Evolutionary conservation across 352 stramenopile genomes (phyloP).

Genomic region (Globisporangium irregulare): DNA sequence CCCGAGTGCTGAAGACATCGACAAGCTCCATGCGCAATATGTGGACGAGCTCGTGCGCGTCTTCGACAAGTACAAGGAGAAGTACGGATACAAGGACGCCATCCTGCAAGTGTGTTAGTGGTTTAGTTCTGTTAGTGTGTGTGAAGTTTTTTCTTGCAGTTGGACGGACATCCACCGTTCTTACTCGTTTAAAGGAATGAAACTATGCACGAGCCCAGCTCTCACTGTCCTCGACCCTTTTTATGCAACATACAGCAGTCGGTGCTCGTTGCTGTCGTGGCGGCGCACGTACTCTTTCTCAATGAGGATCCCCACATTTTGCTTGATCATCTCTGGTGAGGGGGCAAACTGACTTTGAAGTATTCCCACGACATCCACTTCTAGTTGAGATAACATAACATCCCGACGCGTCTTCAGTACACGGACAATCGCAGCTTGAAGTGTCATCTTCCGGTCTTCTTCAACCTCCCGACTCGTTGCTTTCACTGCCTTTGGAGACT

Average conservation of each 20-base stretch:
- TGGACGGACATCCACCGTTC: not conserved
- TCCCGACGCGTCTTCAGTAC: conserved; percentile 83
- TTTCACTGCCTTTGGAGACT: conserved; percentile 59
- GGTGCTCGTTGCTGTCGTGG: conserved; percentile 54
- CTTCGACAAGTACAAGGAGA: conserved; percentile 83
- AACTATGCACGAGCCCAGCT: not conserved
- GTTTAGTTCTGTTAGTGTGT: not conserved
- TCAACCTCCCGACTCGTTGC: conserved; percentile 64
- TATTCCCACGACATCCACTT: conserved; percentile 70
- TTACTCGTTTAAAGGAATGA: not conserved
- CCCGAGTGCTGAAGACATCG: conserved; percentile 58
- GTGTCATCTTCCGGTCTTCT: conserved; percentile 87
- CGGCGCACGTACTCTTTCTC: conserved; percentile 82
- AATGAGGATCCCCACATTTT: conserved; percentile 82
- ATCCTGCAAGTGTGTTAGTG: conserved; percentile 55
- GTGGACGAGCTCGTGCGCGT: conserved; percentile 67
- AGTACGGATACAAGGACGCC: conserved; percentile 62
- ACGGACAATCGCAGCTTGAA: conserved; percentile 82
- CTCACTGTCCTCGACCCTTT: not conserved
- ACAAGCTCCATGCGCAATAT: conserved; percentile 66
- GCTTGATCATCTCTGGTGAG: conserved; percentile 50
- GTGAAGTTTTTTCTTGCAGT: not conserved
- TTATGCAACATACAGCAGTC: conserved; percentile 71
- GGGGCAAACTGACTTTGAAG: conserved; percentile 76
- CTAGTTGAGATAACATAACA: conserved; percentile 55